A percentile compares a stretch with the other conserved stretches of the same genome.
These are phyloP conservation scores for Purpureocillium takamizusanense DNA, from an alignment of 2,329 filamentous ascomycete genomes.

Conservation along the genomic window DNA sequence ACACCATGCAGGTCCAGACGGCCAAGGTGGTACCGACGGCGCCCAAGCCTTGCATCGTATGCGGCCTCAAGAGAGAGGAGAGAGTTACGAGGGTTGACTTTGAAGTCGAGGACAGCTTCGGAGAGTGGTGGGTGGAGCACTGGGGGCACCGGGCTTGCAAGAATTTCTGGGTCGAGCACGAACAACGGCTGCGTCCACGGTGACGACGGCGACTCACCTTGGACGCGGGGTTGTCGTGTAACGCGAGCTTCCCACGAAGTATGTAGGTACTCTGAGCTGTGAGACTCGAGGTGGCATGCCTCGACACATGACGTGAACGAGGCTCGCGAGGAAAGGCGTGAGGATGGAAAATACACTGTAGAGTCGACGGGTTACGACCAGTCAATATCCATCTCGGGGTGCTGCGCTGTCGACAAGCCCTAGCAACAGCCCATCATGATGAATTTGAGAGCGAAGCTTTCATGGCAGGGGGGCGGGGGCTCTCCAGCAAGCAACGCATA, in stretches of 20 bases:
- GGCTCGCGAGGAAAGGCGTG: too few species aligned
- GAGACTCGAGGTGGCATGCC: too few species aligned
- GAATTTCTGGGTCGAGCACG: constrained; percentile 79
- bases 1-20: constrained; percentile 58
- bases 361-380: background rate
- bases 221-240: background rate
- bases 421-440: too few species aligned
- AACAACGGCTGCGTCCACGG: constrained; percentile 58
- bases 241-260: background rate
- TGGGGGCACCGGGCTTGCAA: constrained; percentile 74
- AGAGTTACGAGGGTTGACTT: constrained; percentile 67
- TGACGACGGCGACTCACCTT: constrained; percentile 22
- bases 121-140: constrained; percentile 92
- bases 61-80: constrained; percentile 82
- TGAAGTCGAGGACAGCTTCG: constrained; percentile 80
- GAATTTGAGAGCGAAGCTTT: too few species aligned
- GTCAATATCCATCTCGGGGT: too few species aligned
- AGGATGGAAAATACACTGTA: too few species aligned
- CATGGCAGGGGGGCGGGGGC: too few species aligned
- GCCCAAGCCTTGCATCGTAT: constrained; percentile 70
- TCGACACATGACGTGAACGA: too few species aligned
- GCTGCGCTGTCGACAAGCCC: background rate
- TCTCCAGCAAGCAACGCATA: too few species aligned
- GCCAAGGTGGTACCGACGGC: constrained; percentile 68
- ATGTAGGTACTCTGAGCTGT: too few species aligned